Evolutionary conservation across 2,329 filamentous ascomycete species (phyloP).

Genomic region (Cryphonectria radicalis): DNA sequence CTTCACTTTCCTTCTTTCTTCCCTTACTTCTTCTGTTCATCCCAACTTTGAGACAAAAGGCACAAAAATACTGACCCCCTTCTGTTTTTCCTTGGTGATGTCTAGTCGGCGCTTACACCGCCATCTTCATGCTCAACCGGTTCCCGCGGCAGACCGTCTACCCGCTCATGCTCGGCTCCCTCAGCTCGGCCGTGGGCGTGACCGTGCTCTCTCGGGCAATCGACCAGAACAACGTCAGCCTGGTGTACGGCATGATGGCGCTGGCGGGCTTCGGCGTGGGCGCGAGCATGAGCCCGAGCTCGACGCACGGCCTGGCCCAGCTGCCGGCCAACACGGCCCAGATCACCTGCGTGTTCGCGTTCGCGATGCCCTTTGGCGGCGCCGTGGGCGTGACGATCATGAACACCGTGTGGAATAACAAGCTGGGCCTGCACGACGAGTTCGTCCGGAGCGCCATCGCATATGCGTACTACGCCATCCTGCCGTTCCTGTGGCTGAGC

Average conservation of each 20-base stretch:
- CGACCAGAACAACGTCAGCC: conserved; percentile 48
- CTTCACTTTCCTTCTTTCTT: not conserved
- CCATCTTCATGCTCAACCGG: conserved; percentile 63
- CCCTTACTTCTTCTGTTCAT: not conserved
- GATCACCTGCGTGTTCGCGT: conserved; percentile 62
- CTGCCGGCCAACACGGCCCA: conserved; percentile 62
- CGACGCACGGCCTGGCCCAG: conserved; percentile 65
- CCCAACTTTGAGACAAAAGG: not conserved
- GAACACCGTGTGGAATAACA: conserved; percentile 71
- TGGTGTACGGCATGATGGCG: conserved; percentile 70
- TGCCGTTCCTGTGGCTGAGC: conserved; percentile 57
- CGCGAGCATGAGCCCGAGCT: conserved; percentile 65
- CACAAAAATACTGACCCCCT: not conserved
- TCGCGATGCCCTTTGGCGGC: conserved; percentile 66
- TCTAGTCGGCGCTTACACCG: conserved; percentile 57
- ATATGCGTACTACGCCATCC: conserved; percentile 66
- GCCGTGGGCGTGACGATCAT: conserved; percentile 69
- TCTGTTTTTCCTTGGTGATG: not conserved
- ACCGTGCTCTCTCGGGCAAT: conserved; percentile 62
- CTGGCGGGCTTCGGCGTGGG: conserved; percentile 66
- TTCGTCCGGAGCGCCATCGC: conserved; percentile 56
- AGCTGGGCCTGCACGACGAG: conserved; percentile 28
- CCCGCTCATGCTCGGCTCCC: conserved; percentile 59
- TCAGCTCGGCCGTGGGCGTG: conserved; percentile 62
- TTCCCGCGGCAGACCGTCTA: conserved; percentile 66